Conservation (phyloP, 331 rosid genomes). For the Erythrophleum ivorense region DNA sequence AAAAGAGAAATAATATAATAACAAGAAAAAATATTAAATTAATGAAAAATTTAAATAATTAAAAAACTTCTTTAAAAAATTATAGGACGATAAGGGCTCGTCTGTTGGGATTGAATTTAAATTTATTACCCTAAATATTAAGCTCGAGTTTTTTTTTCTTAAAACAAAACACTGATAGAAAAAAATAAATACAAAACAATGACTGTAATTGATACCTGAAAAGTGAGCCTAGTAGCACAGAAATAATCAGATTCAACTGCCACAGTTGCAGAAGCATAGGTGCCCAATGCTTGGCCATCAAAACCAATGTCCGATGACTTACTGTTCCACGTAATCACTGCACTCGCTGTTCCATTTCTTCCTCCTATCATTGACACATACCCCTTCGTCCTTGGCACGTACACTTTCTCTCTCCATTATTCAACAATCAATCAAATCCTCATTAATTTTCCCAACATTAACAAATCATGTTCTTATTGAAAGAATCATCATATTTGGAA, state of each 20-base stretch:
- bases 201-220: constrained; percentile 53
- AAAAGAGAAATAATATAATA: too few species aligned
- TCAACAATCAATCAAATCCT: too few species aligned
- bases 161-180: too few species aligned
- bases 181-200: neutral
- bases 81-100: too few species aligned
- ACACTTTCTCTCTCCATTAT: constrained; percentile 75
- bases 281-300: constrained; percentile 65
- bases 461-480: neutral
- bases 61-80: too few species aligned
- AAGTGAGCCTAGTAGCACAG: constrained; percentile 77
- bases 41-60: too few species aligned
- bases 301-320: constrained; percentile 76
- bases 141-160: too few species aligned
- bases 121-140: too few species aligned
- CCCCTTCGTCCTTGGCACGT: constrained; percentile 67
- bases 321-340: constrained; percentile 74
- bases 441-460: too few species aligned
- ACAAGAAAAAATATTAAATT: too few species aligned
- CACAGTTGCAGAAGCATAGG: constrained; percentile 78
- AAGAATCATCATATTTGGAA: neutral
- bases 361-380: constrained; percentile 77
- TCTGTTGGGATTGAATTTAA: too few species aligned
- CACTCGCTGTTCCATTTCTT: constrained; percentile 43
- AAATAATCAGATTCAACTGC: constrained; percentile 77